Percentiles rank a stretch among this genome's conserved stretches.
Evolutionary conservation across 257 asterid genomes (phyloP).

Genomic region (Scutellaria barbata): DNA sequence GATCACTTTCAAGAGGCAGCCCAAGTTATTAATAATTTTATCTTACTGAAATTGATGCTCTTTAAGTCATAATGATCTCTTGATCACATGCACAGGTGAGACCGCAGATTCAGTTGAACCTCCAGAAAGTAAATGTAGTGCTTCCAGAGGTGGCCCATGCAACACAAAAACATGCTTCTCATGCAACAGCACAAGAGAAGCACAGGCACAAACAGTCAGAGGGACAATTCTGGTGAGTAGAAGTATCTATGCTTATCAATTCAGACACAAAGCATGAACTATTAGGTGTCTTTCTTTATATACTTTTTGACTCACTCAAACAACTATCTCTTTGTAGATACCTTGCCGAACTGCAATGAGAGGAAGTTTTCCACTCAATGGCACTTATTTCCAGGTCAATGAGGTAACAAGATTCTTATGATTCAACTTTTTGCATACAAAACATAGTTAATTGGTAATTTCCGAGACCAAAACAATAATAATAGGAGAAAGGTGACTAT

Average conservation of each 20-base stretch:
- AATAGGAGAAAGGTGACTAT: not conserved
- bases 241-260: slow-evolving; percentile 17
- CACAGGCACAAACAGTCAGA: slow-evolving; percentile 63
- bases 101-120: slow-evolving; percentile 64
- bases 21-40: slow-evolving; percentile 1
- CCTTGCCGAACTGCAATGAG: slow-evolving; percentile 88
- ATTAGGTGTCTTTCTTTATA: not conserved
- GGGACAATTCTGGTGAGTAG: slow-evolving; percentile 79
- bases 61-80: not conserved
- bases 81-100: slow-evolving; percentile 55
- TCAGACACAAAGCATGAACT: slow-evolving; percentile 7
- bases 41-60: slow-evolving; percentile 9
- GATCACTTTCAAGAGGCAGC: not conserved
- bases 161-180: slow-evolving; percentile 51
- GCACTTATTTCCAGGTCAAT: slow-evolving; percentile 88
- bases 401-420: slow-evolving; percentile 56
- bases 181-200: slow-evolving; percentile 60
- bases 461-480: not conserved
- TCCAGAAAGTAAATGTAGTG: slow-evolving; percentile 56
- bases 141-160: slow-evolving; percentile 54
- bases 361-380: slow-evolving; percentile 88
- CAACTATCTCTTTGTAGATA: slow-evolving; percentile 50
- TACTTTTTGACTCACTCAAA: slow-evolving; percentile 23
- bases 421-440: slow-evolving; percentile 1
- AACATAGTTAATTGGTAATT: slow-evolving; percentile 1